Base-by-base conservation (phyloP, 1,284 basidiomycete species). In the Ganoderma lucidum region DNA sequence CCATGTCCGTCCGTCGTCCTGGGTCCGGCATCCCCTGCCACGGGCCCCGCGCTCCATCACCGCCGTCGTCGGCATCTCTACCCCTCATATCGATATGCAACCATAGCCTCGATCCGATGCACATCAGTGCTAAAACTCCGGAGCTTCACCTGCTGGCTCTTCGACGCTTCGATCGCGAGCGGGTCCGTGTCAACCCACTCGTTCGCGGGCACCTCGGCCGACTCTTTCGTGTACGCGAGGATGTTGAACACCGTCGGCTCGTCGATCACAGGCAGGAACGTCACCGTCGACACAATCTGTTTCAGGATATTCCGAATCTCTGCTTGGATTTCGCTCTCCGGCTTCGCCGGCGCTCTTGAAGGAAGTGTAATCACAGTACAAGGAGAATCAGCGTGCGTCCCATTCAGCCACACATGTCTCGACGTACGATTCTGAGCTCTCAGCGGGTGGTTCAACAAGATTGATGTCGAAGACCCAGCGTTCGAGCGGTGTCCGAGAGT, bases 401-500 rank as follows among this genome's bases (percentile, higher is more conserved):
- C 59, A 64, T 14, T 15, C n/a, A 62, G 23, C 12, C n/a, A 42
- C n/a, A n/a, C 28, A 55, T 53, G 44, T 37, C n/a, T 17, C 59
- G 15, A 75, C 88, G 70, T 77, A 92, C 90, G 83, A 78, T 75
- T 85, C 85, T 48, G 80, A 76, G 32, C 81, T 75, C 63, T 87
- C 86, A 9, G 84, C 74, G 9, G 87, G 83, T 56, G 86, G 85
- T 68, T 91, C 88, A 42, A 92, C 85, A 58, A 97, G 87, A 77
- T 96, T 93, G 76, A 99, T 88, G 81, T 99, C 96, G 81, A 99
- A 99, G 66, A 98, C 96, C 98, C 98, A 99, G 72, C 98, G 88
- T 81, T 99, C 98, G 63, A 98, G 87, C 1, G 97, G 94, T 70
- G 93, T 91, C 60, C 95, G 88, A 19, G 95, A 93, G 77, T 99